Evolutionary conservation across 202 grass and related monocot genomes (phyloP), one percentile per base, ranked within the genome.

Genomic region (Musa balbisiana): DNA sequence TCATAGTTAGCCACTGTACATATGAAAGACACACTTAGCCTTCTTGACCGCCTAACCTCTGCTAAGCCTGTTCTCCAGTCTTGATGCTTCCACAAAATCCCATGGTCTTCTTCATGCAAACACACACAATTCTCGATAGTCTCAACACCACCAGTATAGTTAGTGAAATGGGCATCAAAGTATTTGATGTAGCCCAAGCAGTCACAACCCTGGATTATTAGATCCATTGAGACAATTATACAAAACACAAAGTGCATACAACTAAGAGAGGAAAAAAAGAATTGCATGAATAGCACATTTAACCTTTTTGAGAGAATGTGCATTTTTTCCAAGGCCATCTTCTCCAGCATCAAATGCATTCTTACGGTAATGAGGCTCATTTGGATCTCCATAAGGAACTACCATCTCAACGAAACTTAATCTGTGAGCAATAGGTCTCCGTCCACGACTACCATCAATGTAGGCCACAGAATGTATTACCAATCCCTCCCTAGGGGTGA

Each of bases 331-430:
- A 83, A 99, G 95, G 51, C 95, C 95, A 80, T 99, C 95, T 78
- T 99, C 95, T 80, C 95, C 95, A 53, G 95, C 91, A 90, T 99
- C 95, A 85, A 99, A 99, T 64, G 95, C 95, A 84, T 99, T 99
- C 73, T 99, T 99, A 29, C 87, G 95, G 77, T 99, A 99, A 83
- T 99, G 95, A 74, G 95, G 95, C 78, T 95, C 95, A 82, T 69
- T 92, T 71, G 95, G 95, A 88, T 99, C 95, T 85, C 95, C 95
- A 82, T 99, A 99, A 75, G 95, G 95, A 82, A 99, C 95, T 77
- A 99, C 95, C 95, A 99, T 99, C 83, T 99, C 95, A 85, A 95
- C 95, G 85, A 99, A 99, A 84, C 95, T 99, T 78, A 99, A 73
- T 73, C 89, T 95, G 73, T 99, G 91, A 13, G 91, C 95, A 75